Evolutionary conservation across 129 eudicot species (phyloP), one percentile per base, ranked within the genome.

Genomic region (Artemisia argyi): DNA sequence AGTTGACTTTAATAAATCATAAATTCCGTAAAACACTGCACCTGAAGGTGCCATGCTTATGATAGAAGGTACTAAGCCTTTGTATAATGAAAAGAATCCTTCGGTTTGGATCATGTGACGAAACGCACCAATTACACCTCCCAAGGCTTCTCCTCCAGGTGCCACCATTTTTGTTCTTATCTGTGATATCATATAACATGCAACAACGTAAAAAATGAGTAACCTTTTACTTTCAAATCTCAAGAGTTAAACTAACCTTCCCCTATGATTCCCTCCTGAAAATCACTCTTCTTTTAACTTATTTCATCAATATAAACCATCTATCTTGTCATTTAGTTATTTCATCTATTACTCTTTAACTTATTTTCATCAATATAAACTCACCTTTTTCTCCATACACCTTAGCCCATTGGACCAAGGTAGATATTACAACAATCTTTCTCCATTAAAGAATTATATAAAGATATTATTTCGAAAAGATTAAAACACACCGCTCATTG

Each of bases 41-140:
- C 99, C 99, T 44, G 99, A 90, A 68, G 99, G 99, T 46, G 97
- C 99, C 99, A 95, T 95, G 86, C 96, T 91, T 55, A 91, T 82
- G 49, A 95, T 81, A 14, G 97, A 95, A 50, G 99, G 99, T 73
- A 85, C 74, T 58, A 95, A 72, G 61, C 99, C 99, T 77, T 91
- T 90, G 81, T 95, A 95, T 32, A 95, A 86, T 22, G 99, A 95
- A 67, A 91, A 91, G 76, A 91, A 91, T 76, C 99, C 97, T 83
- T 95, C 97, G 0, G 99, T 86, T 75, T 80, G 80, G 69, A 95
- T 86, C 89, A 95, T 84, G 86, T 95, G 91, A 47, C 82, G 80
- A 49, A 88, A 95, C 61, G 96, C 80, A 28, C 95, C 96, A 69
- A 95, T 84, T 13, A 90, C 73, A 69, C 99, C 95, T 60, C 99